Conservation (phyloP, 257 asterid species). For the Solanum phureja region DNA sequence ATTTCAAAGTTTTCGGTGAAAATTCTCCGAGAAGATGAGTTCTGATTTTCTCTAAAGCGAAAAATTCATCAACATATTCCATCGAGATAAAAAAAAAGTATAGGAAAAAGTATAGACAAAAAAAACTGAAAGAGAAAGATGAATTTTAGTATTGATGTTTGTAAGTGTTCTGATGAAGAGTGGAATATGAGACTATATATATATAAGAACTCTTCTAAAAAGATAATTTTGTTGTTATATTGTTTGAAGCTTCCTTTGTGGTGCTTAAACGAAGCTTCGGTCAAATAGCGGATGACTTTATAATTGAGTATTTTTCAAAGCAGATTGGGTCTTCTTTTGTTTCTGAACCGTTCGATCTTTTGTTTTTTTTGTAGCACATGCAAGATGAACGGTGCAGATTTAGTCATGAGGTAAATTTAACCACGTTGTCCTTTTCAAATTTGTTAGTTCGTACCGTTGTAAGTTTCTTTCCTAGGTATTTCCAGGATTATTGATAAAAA, state of each 20-base stretch:
- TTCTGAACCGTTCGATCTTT: background rate
- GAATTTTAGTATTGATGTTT: background rate
- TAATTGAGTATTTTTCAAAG: background rate
- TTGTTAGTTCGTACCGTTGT: background rate
- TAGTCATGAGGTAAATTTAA: background rate
- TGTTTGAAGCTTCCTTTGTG: background rate
- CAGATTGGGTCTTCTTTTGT: background rate
- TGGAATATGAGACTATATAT: background rate
- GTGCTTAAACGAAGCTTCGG: background rate
- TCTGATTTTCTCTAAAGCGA: constrained; percentile 6
- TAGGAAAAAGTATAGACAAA: background rate
- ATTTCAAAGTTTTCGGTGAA: background rate
- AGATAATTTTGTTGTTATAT: background rate
- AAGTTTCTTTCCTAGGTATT: background rate
- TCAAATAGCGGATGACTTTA: background rate
- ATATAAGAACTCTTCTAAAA: background rate
- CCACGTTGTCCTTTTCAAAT: background rate
- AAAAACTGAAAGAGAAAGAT: background rate
- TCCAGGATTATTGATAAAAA: background rate
- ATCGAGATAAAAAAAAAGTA: background rate
- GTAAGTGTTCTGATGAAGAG: background rate
- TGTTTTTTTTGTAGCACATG: background rate
- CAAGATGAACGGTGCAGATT: background rate
- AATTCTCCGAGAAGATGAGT: constrained; percentile 34
- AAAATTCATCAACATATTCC: background rate